Percentiles rank a stretch among this genome's conserved stretches.
These are phyloP conservation scores for Boletus calvinii DNA, from an alignment of 1,284 basidiomycete species.

Conservation along the genomic window DNA sequence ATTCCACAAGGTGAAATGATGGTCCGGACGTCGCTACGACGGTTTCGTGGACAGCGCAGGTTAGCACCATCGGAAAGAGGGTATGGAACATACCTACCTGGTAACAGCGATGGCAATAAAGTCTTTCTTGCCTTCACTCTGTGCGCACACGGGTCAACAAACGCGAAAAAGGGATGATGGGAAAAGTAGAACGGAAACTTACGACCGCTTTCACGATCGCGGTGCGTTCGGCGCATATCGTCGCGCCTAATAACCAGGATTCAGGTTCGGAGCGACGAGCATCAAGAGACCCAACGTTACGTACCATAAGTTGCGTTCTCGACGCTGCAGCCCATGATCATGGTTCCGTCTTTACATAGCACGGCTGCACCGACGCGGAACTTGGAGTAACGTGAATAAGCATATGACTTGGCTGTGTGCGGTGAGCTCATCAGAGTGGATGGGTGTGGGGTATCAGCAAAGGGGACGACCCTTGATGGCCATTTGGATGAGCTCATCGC, in stretches of 20 bases:
- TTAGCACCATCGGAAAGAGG: background rate
- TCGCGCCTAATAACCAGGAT: background rate
- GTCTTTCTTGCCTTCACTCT: background rate
- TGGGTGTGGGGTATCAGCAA: background rate
- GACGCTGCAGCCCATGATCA: background rate
- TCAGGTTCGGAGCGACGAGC: background rate
- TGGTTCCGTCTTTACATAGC: background rate
- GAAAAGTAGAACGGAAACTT: background rate
- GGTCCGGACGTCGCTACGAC: background rate
- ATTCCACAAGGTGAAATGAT: background rate
- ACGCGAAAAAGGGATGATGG: background rate
- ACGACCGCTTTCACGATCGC: background rate
- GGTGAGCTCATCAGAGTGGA: background rate
- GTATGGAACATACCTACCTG: background rate
- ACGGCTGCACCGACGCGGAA: background rate
- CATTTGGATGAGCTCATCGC: background rate
- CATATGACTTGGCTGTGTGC: background rate
- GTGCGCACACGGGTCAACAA: conserved; percentile 28
- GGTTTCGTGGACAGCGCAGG: background rate
- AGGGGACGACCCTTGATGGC: background rate
- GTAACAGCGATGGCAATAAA: conserved; percentile 19
- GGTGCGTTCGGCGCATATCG: background rate
- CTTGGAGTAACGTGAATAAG: background rate
- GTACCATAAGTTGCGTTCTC: background rate
- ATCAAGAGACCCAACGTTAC: background rate